Conservation (phyloP, 768 basidiomycete genomes). For the Tricholoma terreum region DNA sequence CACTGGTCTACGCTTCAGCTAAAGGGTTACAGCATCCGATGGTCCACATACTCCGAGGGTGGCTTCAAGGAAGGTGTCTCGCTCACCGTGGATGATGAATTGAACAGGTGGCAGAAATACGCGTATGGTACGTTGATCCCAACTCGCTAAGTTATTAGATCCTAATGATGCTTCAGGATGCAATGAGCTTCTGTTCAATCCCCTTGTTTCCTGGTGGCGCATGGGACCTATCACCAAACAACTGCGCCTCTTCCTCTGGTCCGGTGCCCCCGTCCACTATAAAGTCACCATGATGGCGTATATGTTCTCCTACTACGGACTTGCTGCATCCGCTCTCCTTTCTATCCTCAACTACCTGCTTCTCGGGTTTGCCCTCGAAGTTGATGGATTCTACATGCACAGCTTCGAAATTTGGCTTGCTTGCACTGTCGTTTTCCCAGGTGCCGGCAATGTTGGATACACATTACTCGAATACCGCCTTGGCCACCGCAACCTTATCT, state of each 20-base stretch:
- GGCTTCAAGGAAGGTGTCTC: conserved; percentile 92
- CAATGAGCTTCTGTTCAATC: conserved; percentile 83
- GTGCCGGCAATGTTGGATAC: conserved; percentile 64
- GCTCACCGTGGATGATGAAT: conserved; percentile 84
- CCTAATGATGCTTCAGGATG: conserved; percentile 41
- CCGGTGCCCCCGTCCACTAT: conserved; percentile 74
- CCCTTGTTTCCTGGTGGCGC: conserved; percentile 72
- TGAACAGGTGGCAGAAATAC: conserved; percentile 93
- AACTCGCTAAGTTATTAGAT: background rate
- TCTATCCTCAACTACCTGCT: conserved; percentile 70
- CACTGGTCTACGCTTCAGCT: conserved; percentile 24
- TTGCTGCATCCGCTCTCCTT: conserved; percentile 60
- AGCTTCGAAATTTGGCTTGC: conserved; percentile 75
- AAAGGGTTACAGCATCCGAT: conserved; percentile 73
- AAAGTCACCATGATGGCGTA: conserved; percentile 78
- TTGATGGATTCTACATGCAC: conserved; percentile 71
- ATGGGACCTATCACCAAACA: conserved; percentile 83
- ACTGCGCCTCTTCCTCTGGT: conserved; percentile 75
- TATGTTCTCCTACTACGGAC: conserved; percentile 62
- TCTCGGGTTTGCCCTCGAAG: conserved; percentile 55
- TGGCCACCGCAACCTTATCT: conserved; percentile 50
- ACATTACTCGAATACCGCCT: conserved; percentile 69
- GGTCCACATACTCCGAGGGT: conserved; percentile 83
- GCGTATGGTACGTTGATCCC: conserved; percentile 52
- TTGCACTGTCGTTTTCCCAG: conserved; percentile 68